A percentile compares a stretch with the other conserved stretches of the same genome.
Evolutionary conservation across 2,329 filamentous ascomycete species (phyloP).

Genomic region (Penicillium expansum): DNA sequence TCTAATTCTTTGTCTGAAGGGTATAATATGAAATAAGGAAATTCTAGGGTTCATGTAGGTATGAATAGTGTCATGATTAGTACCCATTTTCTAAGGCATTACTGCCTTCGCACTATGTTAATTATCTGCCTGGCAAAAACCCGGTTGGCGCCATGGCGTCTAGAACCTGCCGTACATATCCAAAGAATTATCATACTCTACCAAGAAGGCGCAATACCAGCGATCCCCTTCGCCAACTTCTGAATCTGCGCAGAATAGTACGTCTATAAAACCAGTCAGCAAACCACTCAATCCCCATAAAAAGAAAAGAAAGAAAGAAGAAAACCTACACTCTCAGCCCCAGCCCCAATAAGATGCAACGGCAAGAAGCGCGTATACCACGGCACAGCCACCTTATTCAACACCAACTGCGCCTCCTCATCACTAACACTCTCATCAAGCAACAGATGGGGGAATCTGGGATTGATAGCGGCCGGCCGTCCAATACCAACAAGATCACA

Average conservation of each 20-base stretch:
- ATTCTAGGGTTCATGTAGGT: no score
- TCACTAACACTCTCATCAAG: conserved; percentile 30
- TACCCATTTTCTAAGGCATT: no score
- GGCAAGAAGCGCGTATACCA: conserved; percentile 26
- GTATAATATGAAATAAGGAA: no score
- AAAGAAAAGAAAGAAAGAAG: neutral
- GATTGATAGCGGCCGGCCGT: conserved; percentile 47
- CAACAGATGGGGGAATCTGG: conserved; percentile 39
- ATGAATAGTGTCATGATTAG: no score
- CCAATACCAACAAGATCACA: conserved; percentile 53
- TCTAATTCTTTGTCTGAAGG: no score
- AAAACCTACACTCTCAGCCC: conserved; percentile 31
- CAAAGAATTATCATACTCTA: neutral
- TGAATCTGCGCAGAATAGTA: conserved; percentile 22
- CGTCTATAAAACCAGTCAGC: conserved; percentile 16
- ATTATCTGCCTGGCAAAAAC: no score
- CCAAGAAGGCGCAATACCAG: conserved; percentile 16
- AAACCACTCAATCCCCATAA: neutral
- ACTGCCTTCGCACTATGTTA: no score
- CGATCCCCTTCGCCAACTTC: conserved; percentile 20
- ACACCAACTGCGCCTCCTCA: conserved; percentile 23
- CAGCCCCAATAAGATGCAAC: conserved; percentile 28
- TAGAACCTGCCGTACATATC: no score
- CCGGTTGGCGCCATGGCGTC: no score
- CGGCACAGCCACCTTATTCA: conserved; percentile 28